phyloP scores from a whole-genome alignment of 352 stramenopile genomes.

The Phytophthora capsici region DNA sequence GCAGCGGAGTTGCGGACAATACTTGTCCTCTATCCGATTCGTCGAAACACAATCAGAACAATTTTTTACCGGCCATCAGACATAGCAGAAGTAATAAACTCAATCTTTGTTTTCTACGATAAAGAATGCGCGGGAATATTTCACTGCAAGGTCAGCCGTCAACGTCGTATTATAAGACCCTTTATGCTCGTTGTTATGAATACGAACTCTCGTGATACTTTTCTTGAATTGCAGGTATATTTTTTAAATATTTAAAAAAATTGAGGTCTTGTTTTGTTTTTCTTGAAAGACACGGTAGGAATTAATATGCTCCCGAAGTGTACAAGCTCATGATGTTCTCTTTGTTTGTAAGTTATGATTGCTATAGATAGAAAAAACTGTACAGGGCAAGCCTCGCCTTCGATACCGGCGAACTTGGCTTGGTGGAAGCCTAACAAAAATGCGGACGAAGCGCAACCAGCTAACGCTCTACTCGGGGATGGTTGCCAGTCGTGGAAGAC shows the following conservation, averaged over 20 bases:
- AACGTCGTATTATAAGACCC: not conserved
- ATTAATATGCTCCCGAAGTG: not conserved
- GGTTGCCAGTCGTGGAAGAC: slow-evolving; percentile 44
- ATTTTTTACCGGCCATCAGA: not conserved
- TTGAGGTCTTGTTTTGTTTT: no score
- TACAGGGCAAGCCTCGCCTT: slow-evolving; percentile 31
- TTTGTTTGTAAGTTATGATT: slow-evolving; percentile 39
- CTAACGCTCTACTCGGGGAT: slow-evolving; percentile 53
- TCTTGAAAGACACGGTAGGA: no score
- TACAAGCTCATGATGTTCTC: slow-evolving; percentile 27
- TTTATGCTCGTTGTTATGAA: no score
- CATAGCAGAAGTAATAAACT: no score
- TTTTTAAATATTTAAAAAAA: no score
- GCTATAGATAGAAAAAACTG: slow-evolving; percentile 39
- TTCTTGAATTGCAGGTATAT: no score
- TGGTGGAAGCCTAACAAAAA: slow-evolving; percentile 8
- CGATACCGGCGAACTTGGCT: slow-evolving; percentile 26
- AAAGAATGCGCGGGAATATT: not conserved
- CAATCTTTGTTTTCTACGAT: no score
- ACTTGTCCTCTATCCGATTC: not conserved
- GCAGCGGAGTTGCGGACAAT: not conserved
- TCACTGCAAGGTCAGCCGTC: not conserved
- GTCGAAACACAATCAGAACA: not conserved
- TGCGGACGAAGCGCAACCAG: slow-evolving; percentile 5
- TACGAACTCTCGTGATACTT: no score